phyloP scores from a whole-genome alignment of 2,329 filamentous ascomycete genomes.

The Acrocalymma vagum region DNA sequence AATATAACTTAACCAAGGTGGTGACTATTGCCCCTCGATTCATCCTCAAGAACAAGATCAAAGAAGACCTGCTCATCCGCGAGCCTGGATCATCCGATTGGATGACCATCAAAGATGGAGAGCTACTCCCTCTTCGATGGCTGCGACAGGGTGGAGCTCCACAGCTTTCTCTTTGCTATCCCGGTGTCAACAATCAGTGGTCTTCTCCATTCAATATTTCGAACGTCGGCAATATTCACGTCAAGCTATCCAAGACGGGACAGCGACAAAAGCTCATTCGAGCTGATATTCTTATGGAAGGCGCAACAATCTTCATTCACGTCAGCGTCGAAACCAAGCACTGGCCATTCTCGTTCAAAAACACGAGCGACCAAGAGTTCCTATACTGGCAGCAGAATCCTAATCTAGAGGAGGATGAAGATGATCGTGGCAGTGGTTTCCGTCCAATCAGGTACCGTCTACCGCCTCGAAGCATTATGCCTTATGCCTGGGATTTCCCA shows the following conservation, averaged over 20 bases:
- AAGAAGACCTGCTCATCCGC: slow-evolving; percentile 86
- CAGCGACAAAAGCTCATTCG: slow-evolving; percentile 89
- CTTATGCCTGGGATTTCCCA: slow-evolving; percentile 98
- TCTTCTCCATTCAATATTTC: slow-evolving; percentile 98
- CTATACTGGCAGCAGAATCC: slow-evolving; percentile 96
- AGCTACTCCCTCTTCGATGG: slow-evolving; percentile 87
- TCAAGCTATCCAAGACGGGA: slow-evolving; percentile 91
- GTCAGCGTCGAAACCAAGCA: slow-evolving; percentile 90
- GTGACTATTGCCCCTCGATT: slow-evolving; percentile 93
- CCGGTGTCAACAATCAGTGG: slow-evolving; percentile 96
- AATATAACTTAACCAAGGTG: slow-evolving; percentile 97
- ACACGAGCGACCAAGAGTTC: slow-evolving; percentile 96
- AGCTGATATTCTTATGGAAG: slow-evolving; percentile 89
- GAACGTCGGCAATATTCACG: slow-evolving; percentile 88
- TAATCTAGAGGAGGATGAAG: slow-evolving; percentile 90
- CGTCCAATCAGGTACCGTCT: slow-evolving; percentile 90
- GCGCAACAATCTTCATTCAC: slow-evolving; percentile 91
- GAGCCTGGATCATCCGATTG: slow-evolving; percentile 92
- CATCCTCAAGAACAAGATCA: slow-evolving; percentile 90
- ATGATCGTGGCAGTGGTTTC: slow-evolving; percentile 84
- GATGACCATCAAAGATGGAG: slow-evolving; percentile 78
- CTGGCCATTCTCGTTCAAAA: slow-evolving; percentile 98
- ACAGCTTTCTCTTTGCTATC: slow-evolving; percentile 91
- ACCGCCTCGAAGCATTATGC: slow-evolving; percentile 96
- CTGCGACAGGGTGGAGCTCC: slow-evolving; percentile 84